Base-by-base conservation (phyloP, 1,284 basidiomycete genomes). In the Irpex rosettiformis region DNA sequence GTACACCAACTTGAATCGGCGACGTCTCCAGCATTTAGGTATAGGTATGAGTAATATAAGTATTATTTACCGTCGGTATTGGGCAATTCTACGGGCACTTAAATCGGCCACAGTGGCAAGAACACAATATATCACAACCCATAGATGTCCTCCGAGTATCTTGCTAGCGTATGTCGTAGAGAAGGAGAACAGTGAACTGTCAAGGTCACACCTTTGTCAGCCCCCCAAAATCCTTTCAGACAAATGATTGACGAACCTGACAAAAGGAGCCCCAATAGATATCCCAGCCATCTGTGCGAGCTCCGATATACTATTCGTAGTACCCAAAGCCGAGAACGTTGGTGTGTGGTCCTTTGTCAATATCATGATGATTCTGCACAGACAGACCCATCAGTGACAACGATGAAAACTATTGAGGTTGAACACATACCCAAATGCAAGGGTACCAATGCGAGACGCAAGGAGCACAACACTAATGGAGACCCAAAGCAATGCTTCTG, bases 231-330 rank as follows among this genome's bases (percentile, higher is more conserved):
- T 18, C 51, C 1, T 16, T 43, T 29, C 28, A 4, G 30, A 28
- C 27, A 29, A 28, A 21, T 27, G 24, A 27, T 24, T 37, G 18
- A 53, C 64, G 52, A 42, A 71, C 69, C 68, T 67, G 54, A 69
- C 78, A 54, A 85, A 72, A 33, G 83, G 80, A 1, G 86, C 84
- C 7, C 79, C 76, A 48, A 85, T 64, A 0, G 83, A 77, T 30
- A 82, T 78, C 16, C 84, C 77, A 3, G 79, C 66, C 57, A 81
- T 81, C 76, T 85, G 83, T 5, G 77, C 71, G 54, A 84, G 77
- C 65, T 87, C 84, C 0, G 85, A 78, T n/a, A 88, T 69, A 3
- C 85, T 86, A 62, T 87, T 88, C 2, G 80, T 79, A 52, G 80
- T 77, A 0, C 85, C 86, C 16, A 89, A 72, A n/a, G 79, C 77